Evolutionary conservation across 768 basidiomycete species (phyloP), one percentile per base, ranked within the genome.

Genomic region (Pisolithus tinctorius): DNA sequence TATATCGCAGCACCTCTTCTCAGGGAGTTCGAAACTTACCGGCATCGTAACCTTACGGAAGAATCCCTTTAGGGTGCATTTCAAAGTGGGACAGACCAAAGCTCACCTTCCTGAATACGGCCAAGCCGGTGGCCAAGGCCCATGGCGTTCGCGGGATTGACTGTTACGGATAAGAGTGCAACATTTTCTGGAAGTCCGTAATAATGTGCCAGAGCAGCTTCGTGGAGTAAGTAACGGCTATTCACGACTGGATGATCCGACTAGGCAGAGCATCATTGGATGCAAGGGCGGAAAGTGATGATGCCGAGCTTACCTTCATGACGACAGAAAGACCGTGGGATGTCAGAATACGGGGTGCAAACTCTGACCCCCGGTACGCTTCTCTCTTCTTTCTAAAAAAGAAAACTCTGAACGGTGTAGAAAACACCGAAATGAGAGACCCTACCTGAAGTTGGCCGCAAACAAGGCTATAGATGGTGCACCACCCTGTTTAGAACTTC

Each of bases 381-480:
- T 96, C 93, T 8, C 84, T 79, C 68, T 92, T 93, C 58, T 82
- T 80, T 36, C 88, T 80, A 37, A 37, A 56, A 36, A 31, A 37
- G 29, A 25, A 25, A 14, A 36, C 5, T 27, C 6, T 50, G 13
- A 23, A 42, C 30, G 36, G 40, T 8, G 14, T 45, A 45, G 52
- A 27, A 55, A 43, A 29, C 5, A 17, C 36, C 9, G 10, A 4
- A 14, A 10, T n/a, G 27, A 41, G 30, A 14, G 43, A 4, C 16
- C 55, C 27, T 47, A 72, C 72, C 71, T 59, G 48, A 72, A 72
- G 53, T 75, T 73, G 30, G 69, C 73, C 1, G 88, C 84, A 61
- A 91, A 93, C n/a, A 94, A 71, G 1, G 88, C 90, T 6, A 90
- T 72, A 0, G 85, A 81, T 0, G 91, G 90, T 14, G 82, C 71